Conservation (phyloP, 257 asterid species). For the Nicotiana sylvestris region DNA sequence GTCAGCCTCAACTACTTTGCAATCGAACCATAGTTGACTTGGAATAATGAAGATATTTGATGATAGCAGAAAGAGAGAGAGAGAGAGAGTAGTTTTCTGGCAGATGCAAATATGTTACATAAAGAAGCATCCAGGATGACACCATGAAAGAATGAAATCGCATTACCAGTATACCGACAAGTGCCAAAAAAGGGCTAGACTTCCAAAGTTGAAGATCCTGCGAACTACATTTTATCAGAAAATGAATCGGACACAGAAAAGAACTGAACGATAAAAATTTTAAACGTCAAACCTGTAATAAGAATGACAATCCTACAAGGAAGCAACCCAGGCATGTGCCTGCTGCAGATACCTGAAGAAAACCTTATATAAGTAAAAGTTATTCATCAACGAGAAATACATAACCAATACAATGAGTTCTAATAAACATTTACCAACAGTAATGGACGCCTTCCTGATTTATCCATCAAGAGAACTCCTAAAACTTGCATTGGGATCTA, state of each 20-base stretch:
- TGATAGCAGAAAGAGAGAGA: too few species aligned
- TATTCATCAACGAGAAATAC: background rate
- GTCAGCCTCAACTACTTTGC: too few species aligned
- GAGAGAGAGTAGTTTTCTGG: too few species aligned
- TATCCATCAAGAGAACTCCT: conserved; percentile 75
- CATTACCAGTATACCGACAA: conserved; percentile 74
- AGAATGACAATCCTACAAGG: conserved; percentile 58
- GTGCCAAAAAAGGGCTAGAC: conserved; percentile 61
- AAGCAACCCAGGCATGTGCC: conserved; percentile 88
- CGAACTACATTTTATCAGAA: conserved; percentile 11
- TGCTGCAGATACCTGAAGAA: conserved; percentile 56
- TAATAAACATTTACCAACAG: conserved; percentile 43
- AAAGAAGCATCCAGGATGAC: background rate
- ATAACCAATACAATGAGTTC: background rate
- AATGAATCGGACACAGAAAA: background rate
- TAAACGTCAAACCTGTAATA: conserved; percentile 53
- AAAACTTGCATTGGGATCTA: conserved; percentile 76
- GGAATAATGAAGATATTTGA: too few species aligned
- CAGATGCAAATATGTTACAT: background rate
- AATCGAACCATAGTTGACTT: too few species aligned
- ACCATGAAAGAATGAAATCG: background rate
- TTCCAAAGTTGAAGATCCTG: conserved; percentile 67
- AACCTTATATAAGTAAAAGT: background rate
- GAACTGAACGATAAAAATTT: background rate
- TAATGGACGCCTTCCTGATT: conserved; percentile 75